Conservation (phyloP, 441 rosid genomes). For the Capsella rubella region DNA sequence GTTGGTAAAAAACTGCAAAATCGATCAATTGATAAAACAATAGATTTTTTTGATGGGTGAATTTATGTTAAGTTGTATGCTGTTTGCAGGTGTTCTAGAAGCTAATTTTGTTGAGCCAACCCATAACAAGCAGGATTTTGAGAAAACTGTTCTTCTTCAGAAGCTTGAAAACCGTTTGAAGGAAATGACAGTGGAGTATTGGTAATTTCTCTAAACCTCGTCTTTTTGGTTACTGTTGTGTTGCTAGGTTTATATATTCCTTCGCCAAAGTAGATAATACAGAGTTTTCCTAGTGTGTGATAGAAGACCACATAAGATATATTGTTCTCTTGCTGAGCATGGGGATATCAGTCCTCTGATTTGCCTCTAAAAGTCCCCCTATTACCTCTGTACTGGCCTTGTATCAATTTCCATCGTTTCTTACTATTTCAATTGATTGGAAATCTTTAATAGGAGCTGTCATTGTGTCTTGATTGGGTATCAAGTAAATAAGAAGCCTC, state of each 20-base stretch:
- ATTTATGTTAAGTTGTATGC: constrained; percentile 30
- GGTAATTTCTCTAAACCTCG: constrained; percentile 53
- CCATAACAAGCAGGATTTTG: constrained; percentile 98
- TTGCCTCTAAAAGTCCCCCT: constrained; percentile 22
- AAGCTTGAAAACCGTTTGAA: constrained; percentile 93
- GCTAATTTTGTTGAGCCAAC: constrained; percentile 96
- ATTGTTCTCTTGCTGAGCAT: constrained; percentile 26
- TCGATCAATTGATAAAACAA: constrained; percentile 26
- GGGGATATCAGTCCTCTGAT: constrained; percentile 13
- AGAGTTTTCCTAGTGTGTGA: constrained; percentile 27
- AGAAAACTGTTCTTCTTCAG: constrained; percentile 95
- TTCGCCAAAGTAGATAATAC: constrained; percentile 12
- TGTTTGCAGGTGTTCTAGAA: constrained; percentile 80
- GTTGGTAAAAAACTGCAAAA: constrained; percentile 74
- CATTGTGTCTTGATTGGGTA: constrained; percentile 90
- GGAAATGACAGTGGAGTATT: constrained; percentile 93
- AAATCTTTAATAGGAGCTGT: constrained; percentile 66
- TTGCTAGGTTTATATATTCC: constrained; percentile 5
- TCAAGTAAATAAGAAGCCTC: constrained; percentile 59
- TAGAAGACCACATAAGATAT: constrained; percentile 30
- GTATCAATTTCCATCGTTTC: constrained; percentile 22
- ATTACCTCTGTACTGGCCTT: constrained; percentile 31
- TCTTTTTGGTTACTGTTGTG: constrained; percentile 19
- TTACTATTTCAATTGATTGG: constrained; percentile 27
- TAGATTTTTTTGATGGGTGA: constrained; percentile 33